Conservation (phyloP, 805 yeast species). For the Cyberlindnera amylophila region DNA sequence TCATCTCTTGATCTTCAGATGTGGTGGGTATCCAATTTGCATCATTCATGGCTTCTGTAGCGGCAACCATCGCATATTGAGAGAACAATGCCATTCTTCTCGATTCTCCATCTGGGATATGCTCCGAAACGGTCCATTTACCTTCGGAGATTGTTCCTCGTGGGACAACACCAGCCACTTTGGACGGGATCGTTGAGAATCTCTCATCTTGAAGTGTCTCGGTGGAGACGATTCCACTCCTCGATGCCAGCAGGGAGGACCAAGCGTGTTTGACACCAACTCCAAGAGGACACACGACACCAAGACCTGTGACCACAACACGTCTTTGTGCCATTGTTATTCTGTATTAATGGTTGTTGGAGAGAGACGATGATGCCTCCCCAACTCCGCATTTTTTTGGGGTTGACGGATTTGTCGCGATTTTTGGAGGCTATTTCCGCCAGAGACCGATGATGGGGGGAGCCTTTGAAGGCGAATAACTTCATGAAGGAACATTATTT, state of each 20-base stretch:
- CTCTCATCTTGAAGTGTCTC: constrained; percentile 26
- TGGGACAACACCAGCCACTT: constrained; percentile 76
- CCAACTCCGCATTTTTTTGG: no score
- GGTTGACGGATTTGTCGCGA: no score
- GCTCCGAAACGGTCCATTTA: constrained; percentile 49
- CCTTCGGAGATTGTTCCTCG: constrained; percentile 39
- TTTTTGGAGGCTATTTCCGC: no score
- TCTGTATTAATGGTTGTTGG: background rate
- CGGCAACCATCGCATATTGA: constrained; percentile 74
- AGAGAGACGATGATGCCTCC: no score
- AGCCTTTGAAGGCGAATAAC: no score
- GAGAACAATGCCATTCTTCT: constrained; percentile 68
- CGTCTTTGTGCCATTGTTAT: constrained; percentile 30
- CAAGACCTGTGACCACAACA: constrained; percentile 92
- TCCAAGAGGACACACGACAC: constrained; percentile 84
- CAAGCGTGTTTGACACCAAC: constrained; percentile 56
- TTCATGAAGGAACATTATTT: no score
- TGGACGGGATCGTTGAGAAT: constrained; percentile 54
- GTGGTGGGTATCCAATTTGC: constrained; percentile 48
- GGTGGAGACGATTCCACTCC: constrained; percentile 61
- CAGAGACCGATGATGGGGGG: no score
- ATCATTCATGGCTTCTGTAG: constrained; percentile 72
- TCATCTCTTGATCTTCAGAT: constrained; percentile 31
- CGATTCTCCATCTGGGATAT: constrained; percentile 37
- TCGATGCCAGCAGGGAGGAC: constrained; percentile 45